Evolutionary conservation across 1,284 basidiomycete genomes (phyloP).

Genomic region (Trametes versicolor): DNA sequence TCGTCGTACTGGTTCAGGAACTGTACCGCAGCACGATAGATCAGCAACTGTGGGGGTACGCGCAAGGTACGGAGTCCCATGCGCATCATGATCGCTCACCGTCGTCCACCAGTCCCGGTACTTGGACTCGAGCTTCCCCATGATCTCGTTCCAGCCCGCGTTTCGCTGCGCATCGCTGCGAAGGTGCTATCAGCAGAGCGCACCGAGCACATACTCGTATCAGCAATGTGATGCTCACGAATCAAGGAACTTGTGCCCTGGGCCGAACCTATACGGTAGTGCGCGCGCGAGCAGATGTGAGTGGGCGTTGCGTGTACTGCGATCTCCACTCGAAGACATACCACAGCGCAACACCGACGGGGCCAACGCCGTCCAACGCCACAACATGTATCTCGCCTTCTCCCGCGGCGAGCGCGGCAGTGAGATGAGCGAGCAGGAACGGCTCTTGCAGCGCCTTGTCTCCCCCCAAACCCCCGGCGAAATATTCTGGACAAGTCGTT

Average conservation of each 20-base stretch:
- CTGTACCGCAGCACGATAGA: too few species aligned
- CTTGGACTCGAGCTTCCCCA: constrained; percentile 15
- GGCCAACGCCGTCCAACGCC: constrained; percentile 22
- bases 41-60: too few species aligned
- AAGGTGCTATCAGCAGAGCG: not conserved
- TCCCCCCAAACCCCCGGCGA: constrained; percentile 20
- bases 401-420: constrained; percentile 15
- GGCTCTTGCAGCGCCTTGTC: constrained; percentile 27
- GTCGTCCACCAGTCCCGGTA: constrained; percentile 29
- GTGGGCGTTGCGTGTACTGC: too few species aligned
- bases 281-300: not conserved
- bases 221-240: constrained; percentile 24
- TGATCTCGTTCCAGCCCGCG: constrained; percentile 31
- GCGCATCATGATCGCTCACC: too few species aligned
- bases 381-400: constrained; percentile 32
- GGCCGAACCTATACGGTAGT: constrained; percentile 24
- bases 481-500: constrained; percentile 19
- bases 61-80: too few species aligned
- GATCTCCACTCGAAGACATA: too few species aligned
- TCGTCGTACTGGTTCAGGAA: constrained; percentile 29
- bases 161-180: constrained; percentile 27
- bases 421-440: constrained; percentile 26
- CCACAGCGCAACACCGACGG: constrained; percentile 28
- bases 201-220: too few species aligned
- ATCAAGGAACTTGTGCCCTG: constrained; percentile 29